These are phyloP conservation scores for Microascus cirrosus DNA, from an alignment of 2,329 filamentous ascomycete species.

Conservation along the genomic window DNA sequence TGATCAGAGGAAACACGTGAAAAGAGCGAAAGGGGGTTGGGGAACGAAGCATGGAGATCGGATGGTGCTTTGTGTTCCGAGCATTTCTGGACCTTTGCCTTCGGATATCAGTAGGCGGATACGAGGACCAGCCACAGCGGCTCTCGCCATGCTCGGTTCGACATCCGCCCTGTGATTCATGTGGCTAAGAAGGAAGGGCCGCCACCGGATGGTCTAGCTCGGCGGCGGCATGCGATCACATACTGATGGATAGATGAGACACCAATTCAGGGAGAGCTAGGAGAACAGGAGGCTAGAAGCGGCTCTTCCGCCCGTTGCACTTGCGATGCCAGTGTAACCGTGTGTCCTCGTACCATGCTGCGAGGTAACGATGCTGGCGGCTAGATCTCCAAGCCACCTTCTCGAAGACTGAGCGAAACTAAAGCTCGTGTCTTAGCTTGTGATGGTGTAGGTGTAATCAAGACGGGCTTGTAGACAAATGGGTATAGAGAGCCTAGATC, in stretches of 20 bases:
- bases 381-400: neutral
- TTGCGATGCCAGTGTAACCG: constrained; percentile 1
- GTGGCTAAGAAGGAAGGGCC: neutral
- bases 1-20: neutral
- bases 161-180: neutral
- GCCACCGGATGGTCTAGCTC: neutral
- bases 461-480: neutral
- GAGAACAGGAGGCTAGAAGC: neutral
- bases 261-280: neutral
- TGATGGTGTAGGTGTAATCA: neutral
- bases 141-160: neutral
- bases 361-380: neutral
- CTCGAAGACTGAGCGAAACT: neutral
- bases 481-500: neutral
- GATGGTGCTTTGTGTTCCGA: neutral
- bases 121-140: neutral
- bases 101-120: neutral
- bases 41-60: neutral
- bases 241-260: neutral
- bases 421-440: neutral
- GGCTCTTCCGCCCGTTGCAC: neutral
- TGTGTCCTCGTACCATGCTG: neutral
- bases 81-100: neutral
- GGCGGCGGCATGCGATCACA: neutral
- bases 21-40: neutral